Evolutionary conservation across 768 basidiomycete genomes (phyloP), one percentile per base, ranked within the genome.

Genomic region (Podaxis sp.): DNA sequence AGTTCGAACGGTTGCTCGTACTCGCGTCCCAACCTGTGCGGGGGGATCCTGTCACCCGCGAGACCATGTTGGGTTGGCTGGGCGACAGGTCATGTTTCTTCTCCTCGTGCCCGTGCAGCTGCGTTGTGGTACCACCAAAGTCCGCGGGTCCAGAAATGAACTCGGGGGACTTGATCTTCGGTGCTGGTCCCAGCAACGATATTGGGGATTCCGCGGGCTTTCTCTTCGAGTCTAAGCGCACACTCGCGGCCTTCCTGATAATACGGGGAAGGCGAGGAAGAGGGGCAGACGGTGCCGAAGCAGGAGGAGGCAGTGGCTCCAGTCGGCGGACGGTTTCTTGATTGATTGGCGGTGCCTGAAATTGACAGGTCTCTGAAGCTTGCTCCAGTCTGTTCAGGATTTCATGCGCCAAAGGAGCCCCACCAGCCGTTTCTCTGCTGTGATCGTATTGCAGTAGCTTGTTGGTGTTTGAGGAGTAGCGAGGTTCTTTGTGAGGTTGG

Each of bases 201-300:
- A 25, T 57, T 43, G 37, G 53, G 15, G 55, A 29, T 33, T 55
- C 43, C 13, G 46, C 50, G 24, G 52, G 59, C 38, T 46, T 36
- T 55, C 64, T 67, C 61, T 66, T 66, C 4, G 65, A 58, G 13
- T 70, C 71, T 19, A 68, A 67, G 66, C 70, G 71, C 74, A 76
- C 75, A 59, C 75, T 77, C 2, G 73, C 74, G n/a, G 75, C 74
- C 57, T 77, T 77, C 27, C 76, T 71, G 55, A 77, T 75, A 36
- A 74, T 72, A 38, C 67, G 72, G n/a, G 73, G 74, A 51, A 71
- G 68, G 27, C 70, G 64, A 38, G 49, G 47, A 52, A 55, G 40
- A 8, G 59, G 53, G 17, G 47, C 51, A 19, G 58, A 61, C 41
- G 57, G n/a, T 27, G 59, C 63, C 46, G 61, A 55, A 6, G 41